A percentile compares a stretch with the other conserved stretches of the same genome.
These are phyloP conservation scores for Aspergillus carlsbadensis DNA, from an alignment of 495 filamentous ascomycete genomes.

Conservation along the genomic window DNA sequence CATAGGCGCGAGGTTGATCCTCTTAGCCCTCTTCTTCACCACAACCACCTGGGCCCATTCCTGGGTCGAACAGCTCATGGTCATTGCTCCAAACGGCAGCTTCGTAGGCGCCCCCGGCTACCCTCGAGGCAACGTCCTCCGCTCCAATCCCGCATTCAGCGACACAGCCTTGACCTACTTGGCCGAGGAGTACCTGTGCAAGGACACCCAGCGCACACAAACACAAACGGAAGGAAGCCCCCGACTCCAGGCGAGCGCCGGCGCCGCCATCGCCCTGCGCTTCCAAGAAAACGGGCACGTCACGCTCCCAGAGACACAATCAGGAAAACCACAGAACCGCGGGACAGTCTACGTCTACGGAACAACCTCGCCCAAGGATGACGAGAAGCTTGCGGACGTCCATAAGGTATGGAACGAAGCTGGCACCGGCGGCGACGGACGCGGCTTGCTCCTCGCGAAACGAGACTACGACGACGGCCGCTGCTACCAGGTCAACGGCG, in stretches of 20 bases:
- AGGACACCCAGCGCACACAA: conserved; percentile 48
- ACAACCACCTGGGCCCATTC: conserved; percentile 56
- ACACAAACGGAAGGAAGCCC: conserved; percentile 56
- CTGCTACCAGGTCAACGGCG: conserved; percentile 69
- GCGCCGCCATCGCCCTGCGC: conserved; percentile 67
- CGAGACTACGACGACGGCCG: conserved; percentile 80
- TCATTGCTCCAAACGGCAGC: conserved; percentile 70
- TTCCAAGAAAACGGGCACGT: conserved; percentile 92
- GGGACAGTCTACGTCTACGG: conserved; percentile 83
- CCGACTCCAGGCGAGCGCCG: conserved; percentile 63
- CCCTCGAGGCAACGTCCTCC: conserved; percentile 57
- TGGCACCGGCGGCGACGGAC: conserved; percentile 72
- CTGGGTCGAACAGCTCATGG: conserved; percentile 74
- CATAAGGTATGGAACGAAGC: conserved; percentile 71
- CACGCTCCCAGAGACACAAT: conserved; percentile 57
- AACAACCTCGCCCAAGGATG: conserved; percentile 60
- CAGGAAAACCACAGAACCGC: conserved; percentile 62
- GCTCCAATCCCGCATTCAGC: conserved; percentile 46
- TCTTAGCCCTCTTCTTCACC: conserved; percentile 33
- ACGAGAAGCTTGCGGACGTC: conserved; percentile 66
- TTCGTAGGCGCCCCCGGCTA: conserved; percentile 70
- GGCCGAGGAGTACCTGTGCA: conserved; percentile 51
- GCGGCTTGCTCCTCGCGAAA: conserved; percentile 68
- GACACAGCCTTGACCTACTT: conserved; percentile 53
- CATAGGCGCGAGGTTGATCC: conserved; percentile 15